Evolutionary conservation across 2,329 filamentous ascomycete species (phyloP).

Genomic region (Chaetomium sp.): DNA sequence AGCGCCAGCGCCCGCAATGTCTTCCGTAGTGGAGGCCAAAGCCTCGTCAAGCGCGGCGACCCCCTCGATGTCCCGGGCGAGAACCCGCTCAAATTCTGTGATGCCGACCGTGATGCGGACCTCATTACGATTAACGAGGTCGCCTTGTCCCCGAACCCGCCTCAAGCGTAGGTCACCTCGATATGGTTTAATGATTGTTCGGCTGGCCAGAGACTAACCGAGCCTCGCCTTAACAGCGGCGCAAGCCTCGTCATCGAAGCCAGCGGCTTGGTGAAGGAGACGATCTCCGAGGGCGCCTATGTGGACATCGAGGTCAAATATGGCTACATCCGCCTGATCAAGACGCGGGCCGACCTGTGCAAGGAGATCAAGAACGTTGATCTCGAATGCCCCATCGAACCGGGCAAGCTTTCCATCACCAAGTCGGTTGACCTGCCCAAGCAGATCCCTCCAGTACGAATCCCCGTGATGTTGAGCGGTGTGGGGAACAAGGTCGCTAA

Average conservation of each 20-base stretch:
- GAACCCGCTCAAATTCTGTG: conserved; percentile 82
- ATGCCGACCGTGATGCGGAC: conserved; percentile 65
- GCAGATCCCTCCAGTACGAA: conserved; percentile 82
- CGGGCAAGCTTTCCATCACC: conserved; percentile 70
- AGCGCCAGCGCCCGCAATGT: conserved; percentile 50
- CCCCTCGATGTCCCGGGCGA: conserved; percentile 74
- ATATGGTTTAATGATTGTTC: not conserved
- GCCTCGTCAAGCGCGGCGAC: conserved; percentile 50
- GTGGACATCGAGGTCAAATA: conserved; percentile 88
- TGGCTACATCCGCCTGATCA: conserved; percentile 86
- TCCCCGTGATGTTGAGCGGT: not conserved
- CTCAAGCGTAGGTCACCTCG: conserved; percentile 67
- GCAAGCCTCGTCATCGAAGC: conserved; percentile 76
- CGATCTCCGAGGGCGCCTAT: conserved; percentile 76
- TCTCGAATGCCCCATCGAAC: conserved; percentile 82
- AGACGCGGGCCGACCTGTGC: conserved; percentile 79
- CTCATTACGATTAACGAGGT: conserved; percentile 77
- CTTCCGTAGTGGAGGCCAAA: conserved; percentile 51
- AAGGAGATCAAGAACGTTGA: conserved; percentile 88
- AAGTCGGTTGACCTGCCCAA: conserved; percentile 85
- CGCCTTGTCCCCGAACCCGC: conserved; percentile 83
- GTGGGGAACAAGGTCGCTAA: conserved; percentile 29
- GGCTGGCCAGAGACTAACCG: conserved; percentile 2
- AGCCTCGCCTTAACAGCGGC: conserved; percentile 59
- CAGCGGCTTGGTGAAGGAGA: conserved; percentile 70